A percentile compares a stretch with the other conserved stretches of the same genome.
Evolutionary conservation across 352 stramenopile species (phyloP).

Genomic region (Achlya hypogyna): DNA sequence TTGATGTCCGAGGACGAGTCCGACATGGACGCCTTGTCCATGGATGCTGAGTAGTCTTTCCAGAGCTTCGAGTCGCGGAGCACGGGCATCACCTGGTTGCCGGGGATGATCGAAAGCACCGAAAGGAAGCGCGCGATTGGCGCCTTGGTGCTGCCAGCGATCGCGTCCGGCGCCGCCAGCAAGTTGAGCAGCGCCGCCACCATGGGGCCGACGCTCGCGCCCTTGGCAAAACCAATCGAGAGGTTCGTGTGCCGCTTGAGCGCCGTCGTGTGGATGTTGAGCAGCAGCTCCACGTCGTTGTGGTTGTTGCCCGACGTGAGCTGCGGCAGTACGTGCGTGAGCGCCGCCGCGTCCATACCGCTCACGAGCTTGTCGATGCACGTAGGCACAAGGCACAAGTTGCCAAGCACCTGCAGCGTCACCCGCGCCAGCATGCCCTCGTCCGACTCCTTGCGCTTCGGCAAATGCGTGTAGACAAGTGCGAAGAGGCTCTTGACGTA

Average conservation of each 20-base stretch:
- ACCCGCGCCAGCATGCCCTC: slow-evolving; percentile 72
- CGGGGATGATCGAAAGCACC: slow-evolving; percentile 73
- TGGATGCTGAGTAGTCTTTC: slow-evolving; percentile 16
- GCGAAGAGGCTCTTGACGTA: slow-evolving; percentile 82
- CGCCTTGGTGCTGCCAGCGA: slow-evolving; percentile 66
- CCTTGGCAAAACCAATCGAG: slow-evolving; percentile 76
- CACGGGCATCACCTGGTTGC: slow-evolving; percentile 25
- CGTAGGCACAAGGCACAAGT: slow-evolving; percentile 75
- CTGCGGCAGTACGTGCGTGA: slow-evolving; percentile 60
- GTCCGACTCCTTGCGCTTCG: slow-evolving; percentile 64
- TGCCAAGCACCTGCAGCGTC: slow-evolving; percentile 71
- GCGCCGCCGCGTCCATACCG: slow-evolving; percentile 69
- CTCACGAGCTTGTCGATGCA: slow-evolving; percentile 84
- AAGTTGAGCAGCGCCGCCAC: slow-evolving; percentile 73
- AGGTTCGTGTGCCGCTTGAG: slow-evolving; percentile 81
- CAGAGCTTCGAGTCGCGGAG: slow-evolving; percentile 17
- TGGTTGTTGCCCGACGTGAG: slow-evolving; percentile 66
- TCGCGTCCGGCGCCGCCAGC: slow-evolving; percentile 64
- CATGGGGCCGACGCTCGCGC: slow-evolving; percentile 65
- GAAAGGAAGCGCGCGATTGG: slow-evolving; percentile 76
- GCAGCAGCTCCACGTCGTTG: slow-evolving; percentile 68
- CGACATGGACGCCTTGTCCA: slow-evolving; percentile 29
- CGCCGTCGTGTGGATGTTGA: slow-evolving; percentile 83
- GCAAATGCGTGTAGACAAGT: slow-evolving; percentile 75
- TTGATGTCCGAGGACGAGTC: slow-evolving; percentile 72